These are phyloP conservation scores for Ogataea angusta DNA, from an alignment of 805 yeast species.

Conservation along the genomic window DNA sequence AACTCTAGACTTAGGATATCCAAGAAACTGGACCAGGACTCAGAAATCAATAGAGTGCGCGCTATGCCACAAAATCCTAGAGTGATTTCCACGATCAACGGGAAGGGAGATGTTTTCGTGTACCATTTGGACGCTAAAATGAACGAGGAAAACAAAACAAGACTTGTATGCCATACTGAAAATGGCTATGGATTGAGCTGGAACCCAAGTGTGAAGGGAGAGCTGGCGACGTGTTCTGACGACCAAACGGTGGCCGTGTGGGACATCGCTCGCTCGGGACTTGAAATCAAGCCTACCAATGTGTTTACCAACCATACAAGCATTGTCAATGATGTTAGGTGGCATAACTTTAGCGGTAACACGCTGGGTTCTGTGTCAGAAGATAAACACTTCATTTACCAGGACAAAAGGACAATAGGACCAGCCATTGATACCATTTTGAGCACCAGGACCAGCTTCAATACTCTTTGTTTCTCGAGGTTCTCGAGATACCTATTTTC, in stretches of 20 bases:
- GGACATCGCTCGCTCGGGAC: conserved; percentile 38
- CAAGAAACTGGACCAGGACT: conserved; percentile 56
- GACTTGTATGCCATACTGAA: conserved; percentile 50
- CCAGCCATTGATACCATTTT: conserved; percentile 27
- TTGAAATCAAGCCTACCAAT: conserved; percentile 24
- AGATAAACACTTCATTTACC: conserved; percentile 53
- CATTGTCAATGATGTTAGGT: conserved; percentile 73
- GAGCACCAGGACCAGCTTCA: conserved; percentile 41
- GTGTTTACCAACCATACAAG: conserved; percentile 44
- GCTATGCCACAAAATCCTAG: conserved; percentile 60
- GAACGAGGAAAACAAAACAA: conserved; percentile 22
- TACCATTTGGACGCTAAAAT: conserved; percentile 38
- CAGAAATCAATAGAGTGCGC: conserved; percentile 74
- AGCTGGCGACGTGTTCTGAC: conserved; percentile 60
- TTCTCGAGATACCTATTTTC: conserved; percentile 60
- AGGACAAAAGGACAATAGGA: conserved; percentile 45
- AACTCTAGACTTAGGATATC: conserved; percentile 57
- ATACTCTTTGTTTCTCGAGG: conserved; percentile 63
- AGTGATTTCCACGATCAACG: conserved; percentile 63
- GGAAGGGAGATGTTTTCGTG: conserved; percentile 57
- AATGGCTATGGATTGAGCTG: conserved; percentile 79
- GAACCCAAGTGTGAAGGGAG: conserved; percentile 48
- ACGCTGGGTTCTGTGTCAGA: conserved; percentile 74
- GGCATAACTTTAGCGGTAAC: conserved; percentile 54
- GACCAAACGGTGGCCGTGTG: conserved; percentile 63